Evolutionary conservation across 164 flowering plant species (phyloP).

Genomic region (Macadamia integrifolia): DNA sequence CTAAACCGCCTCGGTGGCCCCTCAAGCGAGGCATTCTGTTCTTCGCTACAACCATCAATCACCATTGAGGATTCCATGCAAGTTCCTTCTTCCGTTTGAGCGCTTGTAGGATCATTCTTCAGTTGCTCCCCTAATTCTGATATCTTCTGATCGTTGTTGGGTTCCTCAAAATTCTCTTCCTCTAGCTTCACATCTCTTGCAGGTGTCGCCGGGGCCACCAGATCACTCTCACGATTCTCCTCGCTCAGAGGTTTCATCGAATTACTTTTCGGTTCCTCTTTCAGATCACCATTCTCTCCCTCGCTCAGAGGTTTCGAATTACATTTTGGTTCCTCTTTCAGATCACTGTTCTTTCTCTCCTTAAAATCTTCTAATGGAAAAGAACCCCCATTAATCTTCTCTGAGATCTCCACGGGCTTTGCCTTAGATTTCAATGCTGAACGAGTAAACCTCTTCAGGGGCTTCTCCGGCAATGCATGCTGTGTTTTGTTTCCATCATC

Average conservation of each 20-base stretch:
- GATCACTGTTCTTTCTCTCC: neutral
- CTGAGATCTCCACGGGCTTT: neutral
- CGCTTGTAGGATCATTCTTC: neutral
- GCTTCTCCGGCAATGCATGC: constrained; percentile 9
- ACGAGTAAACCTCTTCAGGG: constrained; percentile 20
- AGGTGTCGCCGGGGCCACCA: constrained; percentile 9
- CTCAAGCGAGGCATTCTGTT: neutral
- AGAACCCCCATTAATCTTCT: neutral
- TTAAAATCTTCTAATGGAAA: neutral
- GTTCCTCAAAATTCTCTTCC: neutral
- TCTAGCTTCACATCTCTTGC: neutral
- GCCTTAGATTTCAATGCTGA: constrained; percentile 8
- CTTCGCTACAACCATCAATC: neutral
- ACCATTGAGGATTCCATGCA: neutral
- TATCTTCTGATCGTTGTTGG: neutral
- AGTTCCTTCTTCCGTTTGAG: neutral
- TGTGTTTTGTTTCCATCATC: neutral
- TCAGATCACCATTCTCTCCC: neutral
- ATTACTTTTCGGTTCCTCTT: neutral
- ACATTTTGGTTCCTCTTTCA: neutral
- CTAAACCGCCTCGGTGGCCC: constrained; percentile 11
- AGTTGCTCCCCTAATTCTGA: neutral
- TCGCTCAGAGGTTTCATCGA: neutral
- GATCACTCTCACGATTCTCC: neutral
- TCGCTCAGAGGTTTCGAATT: neutral